Base-by-base conservation (phyloP, 345 rosid species). In the Lepidium didymum region DNA sequence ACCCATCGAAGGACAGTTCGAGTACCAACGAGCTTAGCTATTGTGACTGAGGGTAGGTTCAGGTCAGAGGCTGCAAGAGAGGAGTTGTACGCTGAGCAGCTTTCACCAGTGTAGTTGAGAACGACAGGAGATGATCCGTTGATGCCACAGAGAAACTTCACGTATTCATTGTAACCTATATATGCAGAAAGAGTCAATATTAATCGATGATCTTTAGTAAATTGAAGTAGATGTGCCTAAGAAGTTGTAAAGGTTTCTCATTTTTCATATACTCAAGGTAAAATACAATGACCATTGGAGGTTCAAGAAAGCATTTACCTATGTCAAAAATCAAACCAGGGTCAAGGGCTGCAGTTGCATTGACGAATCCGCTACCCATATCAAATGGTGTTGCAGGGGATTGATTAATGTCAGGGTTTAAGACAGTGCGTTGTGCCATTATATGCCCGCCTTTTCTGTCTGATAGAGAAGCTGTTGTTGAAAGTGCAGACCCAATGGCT, bases 301-400 rank as follows among this genome's bases (percentile, higher is more conserved):
- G 34, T 7, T 69, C 35, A 64, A 50, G 47, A 64, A 60, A 46
- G 59, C 58, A 59, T 90, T 86, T 80, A 94, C 99, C 69, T 37
- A 95, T 64, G 78, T 94, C 79, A 0, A 94, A 81, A 77, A 94
- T 79, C 52, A 94, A 84, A 56, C 97, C 97, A 0, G 99, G 99
- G 76, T 94, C 84, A 62, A 94, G 86, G 60, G 97, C 88, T 36
- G 81, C 89, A 10, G 97, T 87, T 23, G 96, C 95, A 81, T 91
- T 91, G 59, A 89, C 99, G 64, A 88, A 91, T 51, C 97, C 99
- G 34, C 91, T 87, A 62, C 99, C 99, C 97, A 88, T 87, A 79
- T 94, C 99, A 7, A 91, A 94, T 15, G 99, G 92, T 9, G 96
- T 88, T 25, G 97, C 99, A 8, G 99, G 99, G 38, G 97, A 82